Base-by-base conservation (phyloP, 163 green algal species). In the Scenedesmus sp. region DNA sequence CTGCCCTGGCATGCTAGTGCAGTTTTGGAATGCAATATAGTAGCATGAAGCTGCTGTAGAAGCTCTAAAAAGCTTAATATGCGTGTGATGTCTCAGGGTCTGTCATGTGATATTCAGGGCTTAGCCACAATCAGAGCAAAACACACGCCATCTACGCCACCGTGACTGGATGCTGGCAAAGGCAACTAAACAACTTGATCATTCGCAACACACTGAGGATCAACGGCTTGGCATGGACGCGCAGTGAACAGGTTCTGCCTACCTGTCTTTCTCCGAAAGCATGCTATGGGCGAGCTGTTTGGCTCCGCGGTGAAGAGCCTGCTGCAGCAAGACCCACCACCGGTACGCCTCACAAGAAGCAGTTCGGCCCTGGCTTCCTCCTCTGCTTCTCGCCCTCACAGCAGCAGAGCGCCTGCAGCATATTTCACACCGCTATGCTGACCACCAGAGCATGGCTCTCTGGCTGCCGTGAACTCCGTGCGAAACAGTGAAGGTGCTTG, bases 281-380 rank as follows among this genome's bases (percentile, higher is more conserved):
- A 40, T 37, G 65, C 65, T 40, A 76, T 76, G 65, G 49, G 30
- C 12, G 82, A 76, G 35, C 35, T 87, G 35, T 87, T 87, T 73
- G 82, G 82, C 20, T 61, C 61, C 13, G 35, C 35, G 30, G 40
- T 89, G 20, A 89, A 89, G 84, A 35, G 40, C 26, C 26, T 65
- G 22, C 43, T 82, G 26, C 61, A 81, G 40, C 70, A 81, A 33
- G 84, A 89, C 30, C 84, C 84, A 37, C 84, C 84, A 33, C 40
- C 40, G 61, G 84, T 89, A 83, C 13, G 73, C 40, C 33, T n/a
- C 18, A n/a, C 35, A 15, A n/a, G 65, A 37, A 40, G 65, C 65
- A 40, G 65, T 16, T 13, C 65, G 5, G 30, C 30, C 30, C 65
- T 33, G 73, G 30, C 37, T 46, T 33, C 33, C 13, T 9, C n/a